Evolutionary conservation across 805 yeast genomes (phyloP), one percentile per base, ranked within the genome.

Genomic region (Starmerella bombi): DNA sequence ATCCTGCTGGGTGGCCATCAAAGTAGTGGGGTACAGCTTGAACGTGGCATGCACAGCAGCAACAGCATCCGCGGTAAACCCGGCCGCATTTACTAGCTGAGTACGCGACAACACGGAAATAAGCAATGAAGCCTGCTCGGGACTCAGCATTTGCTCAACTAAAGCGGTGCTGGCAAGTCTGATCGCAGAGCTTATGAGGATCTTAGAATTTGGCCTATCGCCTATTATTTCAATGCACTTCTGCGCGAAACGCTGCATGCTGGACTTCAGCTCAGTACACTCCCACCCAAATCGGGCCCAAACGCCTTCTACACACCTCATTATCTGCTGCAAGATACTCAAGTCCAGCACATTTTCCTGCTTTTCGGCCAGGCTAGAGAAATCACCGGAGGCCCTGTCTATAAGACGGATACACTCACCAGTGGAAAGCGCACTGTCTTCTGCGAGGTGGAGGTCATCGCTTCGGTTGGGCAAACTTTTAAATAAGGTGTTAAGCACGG

Each of bases 271-370:
- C 21, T 12, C 34, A 5, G 21, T 14, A 15, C n/a, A 9, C 10
- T 32, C n/a, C 5, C 14, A 8, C 6, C 32, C 20, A 6, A 25
- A 12, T 1, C 25, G 15, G 14, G 37, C 16, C 39, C 50, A 43
- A n/a, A 49, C 3, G 3, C 20, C 25, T 23, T 50, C 52, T 6
- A 45, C 45, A 4, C 37, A 41, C 5, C 47, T 39, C 32, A 49
- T 42, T 7, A 49, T 42, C 31, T 50, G 54, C 17, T 47, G 45
- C 9, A 43, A 27, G 4, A 43, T 41, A 18, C 52, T 43, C 4
- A 37, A 20, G 12, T 43, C 43, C 12, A 47, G 43, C 8, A 49
- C 48, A 18, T 44, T 18, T 4, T 25, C 25, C 3, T 38, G 30
- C 2, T 9, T 17, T 15, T 22, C 17, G 29, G 14, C 12, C 28